Percentiles rank a stretch among this genome's conserved stretches.
Evolutionary conservation across 345 rosid genomes (phyloP).

Genomic region (Aethionema arabicum): DNA sequence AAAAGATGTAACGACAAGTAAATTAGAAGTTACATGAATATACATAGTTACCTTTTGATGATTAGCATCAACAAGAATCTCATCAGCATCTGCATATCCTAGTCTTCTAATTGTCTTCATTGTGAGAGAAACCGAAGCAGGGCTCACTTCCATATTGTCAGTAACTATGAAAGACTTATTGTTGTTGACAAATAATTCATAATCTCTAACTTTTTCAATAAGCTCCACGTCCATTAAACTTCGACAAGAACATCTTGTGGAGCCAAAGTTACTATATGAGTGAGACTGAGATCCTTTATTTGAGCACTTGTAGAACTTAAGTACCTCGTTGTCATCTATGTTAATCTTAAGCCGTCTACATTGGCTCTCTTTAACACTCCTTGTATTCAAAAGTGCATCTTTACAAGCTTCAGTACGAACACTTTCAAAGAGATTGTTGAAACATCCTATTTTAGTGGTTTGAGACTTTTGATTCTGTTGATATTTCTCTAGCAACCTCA

Average conservation of each 20-base stretch:
- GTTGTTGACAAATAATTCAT: neutral
- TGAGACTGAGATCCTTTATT: neutral
- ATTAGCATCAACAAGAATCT: constrained; percentile 1
- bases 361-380: neutral
- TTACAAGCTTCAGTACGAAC: neutral
- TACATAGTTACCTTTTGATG: constrained; percentile 1
- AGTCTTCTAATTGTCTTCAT: neutral
- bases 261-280: neutral
- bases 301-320: neutral
- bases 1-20: neutral
- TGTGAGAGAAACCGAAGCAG: neutral
- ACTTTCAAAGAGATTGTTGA: constrained; percentile 15
- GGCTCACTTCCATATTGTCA: neutral
- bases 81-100: neutral
- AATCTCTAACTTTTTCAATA: too few species aligned
- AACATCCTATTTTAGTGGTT: constrained; percentile 1
- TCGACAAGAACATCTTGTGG: constrained; percentile 3
- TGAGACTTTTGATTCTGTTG: neutral
- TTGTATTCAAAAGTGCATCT: constrained; percentile 13
- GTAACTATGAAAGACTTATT: constrained; percentile 1
- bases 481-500: constrained; percentile 11
- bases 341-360: neutral
- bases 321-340: neutral
- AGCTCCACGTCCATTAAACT: neutral
- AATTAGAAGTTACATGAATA: neutral